Base-by-base conservation (phyloP, 352 stramenopile species). In the Phytophthora megakarya region DNA sequence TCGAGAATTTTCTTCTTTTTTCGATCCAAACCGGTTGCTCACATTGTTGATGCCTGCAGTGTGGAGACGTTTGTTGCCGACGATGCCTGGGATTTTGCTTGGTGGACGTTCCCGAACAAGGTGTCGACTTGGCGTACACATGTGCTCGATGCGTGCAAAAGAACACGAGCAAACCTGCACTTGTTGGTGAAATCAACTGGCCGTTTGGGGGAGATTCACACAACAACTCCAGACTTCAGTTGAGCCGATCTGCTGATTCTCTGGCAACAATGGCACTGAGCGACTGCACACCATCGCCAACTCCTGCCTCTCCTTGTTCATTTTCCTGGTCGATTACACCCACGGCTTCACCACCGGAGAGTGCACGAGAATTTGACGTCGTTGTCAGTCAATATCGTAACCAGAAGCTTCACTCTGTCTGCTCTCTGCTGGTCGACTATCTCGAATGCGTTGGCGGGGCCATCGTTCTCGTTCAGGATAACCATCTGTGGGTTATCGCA, bases 331-430 rank as follows among this genome's bases (percentile, higher is more conserved):
- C 70, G 3, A 67, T 84, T 7, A 77, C 75, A 2, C 72, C 73
- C 2, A 75, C 68, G 13, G 33, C 44, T 26, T 80, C 75, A 5
- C 67, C 72, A 2, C 61, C 62, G 1, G 25, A 61, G 9, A 67
- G 49, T 44, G 60, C 66, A 10, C 57, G 48, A 1, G 65, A 81
- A 32, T 86, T 80, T 58, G 75, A 84, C 18, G 83, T 92, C 23
- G 84, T 86, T 56, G 80, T 89, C 40, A 92, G 81, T 54, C 83
- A 92, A 59, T 86, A 85, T 32, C 75, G 76, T 50, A 87, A 86
- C 62, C 65, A 80, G 50, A 89, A 87, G 51, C 73, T 92, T n/a
- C 76, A 87, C 48, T 90, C 79, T 0, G 79, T 90, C 4, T 92
- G 81, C 63, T 84, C 79, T 1, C 47, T 92, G 26, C 57, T 92